A percentile compares a stretch with the other conserved stretches of the same genome.
These are phyloP conservation scores for Leucocoprinus birnbaumii DNA, from an alignment of 768 basidiomycete species.

Conservation along the genomic window DNA sequence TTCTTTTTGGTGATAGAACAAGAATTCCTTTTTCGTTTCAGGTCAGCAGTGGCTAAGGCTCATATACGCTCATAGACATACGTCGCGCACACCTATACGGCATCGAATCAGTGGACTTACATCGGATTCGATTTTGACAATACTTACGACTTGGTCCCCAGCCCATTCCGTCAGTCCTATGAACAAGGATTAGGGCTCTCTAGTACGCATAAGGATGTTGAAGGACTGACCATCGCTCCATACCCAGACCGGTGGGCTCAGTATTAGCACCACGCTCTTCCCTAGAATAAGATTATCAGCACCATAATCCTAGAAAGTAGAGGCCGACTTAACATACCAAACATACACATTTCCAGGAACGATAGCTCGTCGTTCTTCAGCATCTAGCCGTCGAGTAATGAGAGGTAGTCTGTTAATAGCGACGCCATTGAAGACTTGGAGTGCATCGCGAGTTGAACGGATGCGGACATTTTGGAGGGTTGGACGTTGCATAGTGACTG, in stretches of 20 bases:
- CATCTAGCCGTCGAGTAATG: conserved; percentile 79
- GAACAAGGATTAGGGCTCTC: neutral
- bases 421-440: conserved; percentile 78
- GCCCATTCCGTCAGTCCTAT: conserved; percentile 63
- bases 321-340: conserved; percentile 37
- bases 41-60: conserved; percentile 11
- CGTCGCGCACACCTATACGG: conserved; percentile 48
- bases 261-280: conserved; percentile 83
- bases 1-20: conserved; percentile 84
- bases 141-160: conserved; percentile 78
- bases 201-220: neutral
- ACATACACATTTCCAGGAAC: conserved; percentile 79
- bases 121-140: neutral
- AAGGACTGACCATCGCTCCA: conserved; percentile 70
- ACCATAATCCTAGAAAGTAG: neutral
- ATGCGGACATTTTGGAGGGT: conserved; percentile 76
- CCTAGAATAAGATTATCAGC: conserved; percentile 26
- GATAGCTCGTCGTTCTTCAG: conserved; percentile 75
- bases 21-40: conserved; percentile 60
- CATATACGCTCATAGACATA: conserved; percentile 22
- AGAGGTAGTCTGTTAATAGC: conserved; percentile 65
- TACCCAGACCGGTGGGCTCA: conserved; percentile 79
- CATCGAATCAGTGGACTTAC: neutral
- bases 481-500: conserved; percentile 60
- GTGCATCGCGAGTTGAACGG: conserved; percentile 76